Base-by-base conservation (phyloP, 306 rosid species). In the Corylus avellana region DNA sequence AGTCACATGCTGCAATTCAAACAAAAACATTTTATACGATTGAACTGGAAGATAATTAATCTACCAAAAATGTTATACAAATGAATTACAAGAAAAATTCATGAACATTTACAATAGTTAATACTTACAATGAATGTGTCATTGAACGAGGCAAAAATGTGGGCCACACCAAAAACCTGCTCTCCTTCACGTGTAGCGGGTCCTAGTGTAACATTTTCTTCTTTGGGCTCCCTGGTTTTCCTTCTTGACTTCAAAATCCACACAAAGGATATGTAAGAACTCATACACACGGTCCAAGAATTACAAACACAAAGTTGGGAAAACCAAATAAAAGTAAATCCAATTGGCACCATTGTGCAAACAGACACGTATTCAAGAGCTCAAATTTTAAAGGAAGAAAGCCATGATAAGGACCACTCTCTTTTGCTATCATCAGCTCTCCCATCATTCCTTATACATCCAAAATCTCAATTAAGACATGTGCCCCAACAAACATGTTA, bases 1-100 rank as follows among this genome's bases (percentile, higher is more conserved):
- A 58, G 98, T 93, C 14, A 90, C 97, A 75, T 91, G 98, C 98
- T 93, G 87, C 71, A 80, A 75, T 66, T 59, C 48, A 14, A 32
- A 78, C 0, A 59, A 25, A 70, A 2, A 51, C 29, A 8, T 1
- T 51, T 44, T 0, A 7, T 0, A 1, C 29, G 18, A 20, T 47
- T 20, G 22, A 14, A 61, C 57, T 29, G 0, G 62, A 77, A 22
- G 32, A 1, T 4, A 2, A 8, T 5, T 10, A 32, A 66, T 17
- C 6, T 8, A 59, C 13, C 3, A 49, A 49, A 59, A 59, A 22
- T 22, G 18, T 53, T 10, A 59, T 59, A 59, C 13, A 27, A 58
- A 3, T 22, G 14, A 57, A 57, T 22, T 57, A 58, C 35, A 22
- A 20, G 0, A 22, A 42, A 42, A 42, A 42, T 42, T 5, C 6